Evolutionary conservation across 345 rosid species (phyloP).

Genomic region (Populus simonii): DNA sequence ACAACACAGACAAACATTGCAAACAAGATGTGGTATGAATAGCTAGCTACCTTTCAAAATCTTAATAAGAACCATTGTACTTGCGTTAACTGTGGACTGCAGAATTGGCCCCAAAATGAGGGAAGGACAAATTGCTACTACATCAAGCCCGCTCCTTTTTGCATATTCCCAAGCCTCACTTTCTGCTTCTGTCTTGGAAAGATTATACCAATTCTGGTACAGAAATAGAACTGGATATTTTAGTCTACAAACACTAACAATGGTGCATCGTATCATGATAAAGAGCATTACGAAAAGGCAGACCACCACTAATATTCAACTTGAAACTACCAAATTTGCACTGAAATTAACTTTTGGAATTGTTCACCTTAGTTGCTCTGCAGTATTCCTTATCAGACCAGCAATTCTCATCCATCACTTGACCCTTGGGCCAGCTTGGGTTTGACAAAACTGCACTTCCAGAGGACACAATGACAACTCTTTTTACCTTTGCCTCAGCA

Average conservation of each 20-base stretch:
- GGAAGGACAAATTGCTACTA: constrained; percentile 56
- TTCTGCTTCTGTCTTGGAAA: constrained; percentile 73
- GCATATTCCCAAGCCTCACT: constrained; percentile 62
- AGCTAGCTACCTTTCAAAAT: constrained; percentile 53
- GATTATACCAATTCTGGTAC: constrained; percentile 66
- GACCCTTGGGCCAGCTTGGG: constrained; percentile 54
- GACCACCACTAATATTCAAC: background rate
- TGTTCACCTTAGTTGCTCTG: constrained; percentile 40
- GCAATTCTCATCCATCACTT: constrained; percentile 47
- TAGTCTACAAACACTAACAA: too few relatives aligned
- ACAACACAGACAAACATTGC: background rate
- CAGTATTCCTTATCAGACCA: constrained; percentile 66
- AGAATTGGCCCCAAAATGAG: constrained; percentile 55
- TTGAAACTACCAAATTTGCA: constrained; percentile 4
- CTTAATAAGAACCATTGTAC: constrained; percentile 43
- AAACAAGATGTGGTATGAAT: too few relatives aligned
- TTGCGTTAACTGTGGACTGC: constrained; percentile 55
- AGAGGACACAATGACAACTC: constrained; percentile 66
- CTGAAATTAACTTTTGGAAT: background rate
- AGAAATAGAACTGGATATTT: too few relatives aligned
- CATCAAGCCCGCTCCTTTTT: constrained; percentile 46
- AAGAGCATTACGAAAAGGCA: background rate
- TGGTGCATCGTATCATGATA: background rate
- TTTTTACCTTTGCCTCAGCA: constrained; percentile 46
- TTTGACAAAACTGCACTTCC: constrained; percentile 40